phyloP scores from a whole-genome alignment of 306 rosid species.

The Trifolium fragiferum region DNA sequence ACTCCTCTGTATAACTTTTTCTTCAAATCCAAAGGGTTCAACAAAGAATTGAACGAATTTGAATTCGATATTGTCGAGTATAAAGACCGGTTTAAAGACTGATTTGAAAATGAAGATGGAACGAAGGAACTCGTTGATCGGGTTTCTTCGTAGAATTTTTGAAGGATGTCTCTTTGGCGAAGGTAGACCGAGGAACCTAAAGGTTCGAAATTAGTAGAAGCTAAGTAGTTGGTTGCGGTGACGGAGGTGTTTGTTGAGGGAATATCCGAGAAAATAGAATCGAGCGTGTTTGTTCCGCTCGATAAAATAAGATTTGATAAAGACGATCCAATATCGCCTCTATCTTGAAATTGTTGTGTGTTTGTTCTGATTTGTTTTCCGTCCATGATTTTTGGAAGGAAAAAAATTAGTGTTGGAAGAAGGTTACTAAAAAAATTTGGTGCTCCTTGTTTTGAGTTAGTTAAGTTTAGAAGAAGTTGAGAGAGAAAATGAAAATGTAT shows the following conservation, averaged over 20 bases:
- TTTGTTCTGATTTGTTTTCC: constrained; percentile 41
- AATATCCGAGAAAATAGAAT: constrained; percentile 78
- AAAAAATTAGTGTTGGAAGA: constrained; percentile 27
- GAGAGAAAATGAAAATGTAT: neutral
- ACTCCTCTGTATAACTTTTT: constrained; percentile 94
- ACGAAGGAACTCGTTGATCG: constrained; percentile 28
- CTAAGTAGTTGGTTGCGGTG: constrained; percentile 31
- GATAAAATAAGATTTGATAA: constrained; percentile 70
- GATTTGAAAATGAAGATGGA: constrained; percentile 24
- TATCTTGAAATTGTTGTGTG: constrained; percentile 35
- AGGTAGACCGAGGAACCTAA: constrained; percentile 82
- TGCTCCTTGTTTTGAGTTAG: constrained; percentile 16
- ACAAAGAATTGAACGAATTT: neutral
- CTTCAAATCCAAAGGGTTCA: constrained; percentile 52
- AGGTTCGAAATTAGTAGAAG: constrained; percentile 58
- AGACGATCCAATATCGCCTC: constrained; percentile 54
- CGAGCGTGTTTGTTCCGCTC: constrained; percentile 73
- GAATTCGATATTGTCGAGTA: neutral
- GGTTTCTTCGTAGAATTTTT: constrained; percentile 65
- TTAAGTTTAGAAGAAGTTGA: neutral
- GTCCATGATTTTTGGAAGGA: constrained; percentile 39
- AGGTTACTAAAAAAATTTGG: constrained; percentile 41
- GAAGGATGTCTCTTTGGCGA: constrained; percentile 78
- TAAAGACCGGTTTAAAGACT: constrained; percentile 31
- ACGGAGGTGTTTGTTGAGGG: constrained; percentile 29